Percentiles rank a stretch among this genome's conserved stretches.
phyloP scores from a whole-genome alignment of 1,284 basidiomycete genomes.

The Trichosporon coremiiforme region DNA sequence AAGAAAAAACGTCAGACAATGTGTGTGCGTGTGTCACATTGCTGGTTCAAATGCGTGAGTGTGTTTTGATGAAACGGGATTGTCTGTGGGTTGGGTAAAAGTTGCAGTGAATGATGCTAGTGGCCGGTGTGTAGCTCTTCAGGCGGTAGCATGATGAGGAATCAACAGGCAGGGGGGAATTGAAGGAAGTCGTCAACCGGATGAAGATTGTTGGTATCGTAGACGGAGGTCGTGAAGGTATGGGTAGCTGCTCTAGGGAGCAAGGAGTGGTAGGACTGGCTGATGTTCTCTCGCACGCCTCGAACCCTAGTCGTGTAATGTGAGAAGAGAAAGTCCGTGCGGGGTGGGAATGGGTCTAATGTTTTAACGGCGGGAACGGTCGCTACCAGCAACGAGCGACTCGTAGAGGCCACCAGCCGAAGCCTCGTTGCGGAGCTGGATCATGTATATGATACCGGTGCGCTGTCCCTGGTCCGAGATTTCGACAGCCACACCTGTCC shows the following conservation, averaged over 20 bases:
- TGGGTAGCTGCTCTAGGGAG: not conserved
- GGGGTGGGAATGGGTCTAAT: not conserved
- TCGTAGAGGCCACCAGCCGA: constrained; percentile 83
- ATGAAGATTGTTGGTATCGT: not conserved
- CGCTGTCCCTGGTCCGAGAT: constrained; percentile 83
- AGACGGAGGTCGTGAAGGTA: not conserved
- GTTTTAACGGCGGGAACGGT: constrained; percentile 59
- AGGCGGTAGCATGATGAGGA: constrained; percentile 1
- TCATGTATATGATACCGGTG: constrained; percentile 98
- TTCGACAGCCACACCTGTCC: constrained; percentile 96
- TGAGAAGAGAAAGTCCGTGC: not conserved
- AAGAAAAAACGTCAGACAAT: constrained; percentile 13
- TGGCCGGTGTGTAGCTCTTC: not conserved
- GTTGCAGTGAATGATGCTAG: constrained; percentile 17
- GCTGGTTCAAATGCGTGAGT: constrained; percentile 14
- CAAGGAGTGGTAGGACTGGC: not conserved
- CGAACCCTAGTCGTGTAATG: not conserved
- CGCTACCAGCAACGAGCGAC: constrained; percentile 82
- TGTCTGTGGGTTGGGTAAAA: constrained; percentile 7
- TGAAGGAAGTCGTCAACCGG: not conserved
- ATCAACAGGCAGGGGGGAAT: not conserved
- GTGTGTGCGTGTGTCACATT: constrained; percentile 17
- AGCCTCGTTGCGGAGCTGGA: constrained; percentile 86
- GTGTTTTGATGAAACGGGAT: constrained; percentile 17
- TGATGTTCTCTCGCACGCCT: constrained; percentile 5